Evolutionary conservation across 768 basidiomycete genomes (phyloP).

Genomic region (Stropharia rugosoannulata): DNA sequence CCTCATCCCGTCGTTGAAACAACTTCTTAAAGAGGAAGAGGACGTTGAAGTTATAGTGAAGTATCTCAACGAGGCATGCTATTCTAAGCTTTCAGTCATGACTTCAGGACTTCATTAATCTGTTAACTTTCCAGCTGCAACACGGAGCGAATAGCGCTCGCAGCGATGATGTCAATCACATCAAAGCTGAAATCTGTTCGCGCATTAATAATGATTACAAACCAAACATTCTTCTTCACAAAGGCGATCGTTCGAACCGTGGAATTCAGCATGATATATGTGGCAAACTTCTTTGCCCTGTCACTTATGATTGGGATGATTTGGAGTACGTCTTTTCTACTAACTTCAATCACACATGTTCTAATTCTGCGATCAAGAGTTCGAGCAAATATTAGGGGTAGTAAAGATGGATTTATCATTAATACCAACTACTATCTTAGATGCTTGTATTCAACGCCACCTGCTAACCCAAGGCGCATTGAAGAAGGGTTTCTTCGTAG

Average conservation of each 20-base stretch:
- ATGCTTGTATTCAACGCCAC: neutral
- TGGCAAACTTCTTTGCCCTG: conserved; percentile 14
- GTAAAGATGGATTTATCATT: neutral
- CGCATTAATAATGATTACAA: neutral
- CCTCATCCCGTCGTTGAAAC: no score
- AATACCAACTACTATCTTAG: neutral
- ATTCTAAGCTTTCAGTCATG: neutral
- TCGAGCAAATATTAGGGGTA: neutral
- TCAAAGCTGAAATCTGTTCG: neutral
- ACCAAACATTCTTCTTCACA: conserved; percentile 1
- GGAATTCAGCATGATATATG: conserved; percentile 14
- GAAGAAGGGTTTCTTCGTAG: neutral
- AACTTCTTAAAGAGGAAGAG: neutral
- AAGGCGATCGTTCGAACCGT: conserved; percentile 4
- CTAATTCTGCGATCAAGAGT: neutral
- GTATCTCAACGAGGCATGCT: neutral
- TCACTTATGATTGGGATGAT: conserved; percentile 14
- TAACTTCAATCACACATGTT: no score
- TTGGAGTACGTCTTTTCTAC: conserved; percentile 10
- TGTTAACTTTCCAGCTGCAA: no score
- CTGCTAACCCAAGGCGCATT: neutral
- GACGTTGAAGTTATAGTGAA: neutral
- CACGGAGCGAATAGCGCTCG: conserved; percentile 2
- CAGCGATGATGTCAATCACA: conserved; percentile 1
- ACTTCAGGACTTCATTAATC: no score